A percentile compares a stretch with the other conserved stretches of the same genome.
These are phyloP conservation scores for Neurospora pannonica DNA, from an alignment of 495 filamentous ascomycete species.

Conservation along the genomic window DNA sequence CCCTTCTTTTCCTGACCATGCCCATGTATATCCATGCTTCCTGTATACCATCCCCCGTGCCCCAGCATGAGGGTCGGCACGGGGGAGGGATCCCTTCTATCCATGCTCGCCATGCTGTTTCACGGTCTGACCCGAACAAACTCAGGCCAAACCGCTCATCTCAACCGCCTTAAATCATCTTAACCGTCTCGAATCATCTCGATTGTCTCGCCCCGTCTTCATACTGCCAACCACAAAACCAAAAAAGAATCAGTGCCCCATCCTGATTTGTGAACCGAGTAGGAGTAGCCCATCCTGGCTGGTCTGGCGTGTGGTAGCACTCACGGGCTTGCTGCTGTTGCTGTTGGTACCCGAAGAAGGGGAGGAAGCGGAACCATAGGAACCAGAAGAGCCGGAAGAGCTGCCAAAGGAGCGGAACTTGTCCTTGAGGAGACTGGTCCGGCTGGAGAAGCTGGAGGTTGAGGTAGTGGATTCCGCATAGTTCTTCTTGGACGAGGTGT, in stretches of 20 bases:
- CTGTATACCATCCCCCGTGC: background rate
- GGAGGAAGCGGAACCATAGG: background rate
- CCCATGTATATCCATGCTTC: background rate
- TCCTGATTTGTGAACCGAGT: background rate
- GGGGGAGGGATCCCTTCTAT: background rate
- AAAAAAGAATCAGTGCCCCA: background rate
- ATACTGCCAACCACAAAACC: background rate
- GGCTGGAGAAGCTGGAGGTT: constrained; percentile 12
- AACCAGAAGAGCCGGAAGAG: background rate
- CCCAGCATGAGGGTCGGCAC: background rate
- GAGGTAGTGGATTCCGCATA: constrained; percentile 6
- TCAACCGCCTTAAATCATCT: background rate
- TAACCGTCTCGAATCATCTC: background rate
- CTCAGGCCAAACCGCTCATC: background rate
- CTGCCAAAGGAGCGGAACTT: constrained; percentile 6
- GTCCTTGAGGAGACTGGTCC: constrained; percentile 12
- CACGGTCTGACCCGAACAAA: background rate
- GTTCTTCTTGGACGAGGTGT: constrained; percentile 1
- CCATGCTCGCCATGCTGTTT: background rate
- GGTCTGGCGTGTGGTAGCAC: background rate
- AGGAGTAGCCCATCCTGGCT: background rate
- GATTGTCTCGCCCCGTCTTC: background rate
- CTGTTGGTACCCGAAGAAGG: background rate
- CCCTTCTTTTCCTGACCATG: background rate
- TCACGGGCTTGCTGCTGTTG: background rate